These are phyloP conservation scores for Talaromyces sp. DNA, from an alignment of 2,329 filamentous ascomycete genomes.

Conservation along the genomic window DNA sequence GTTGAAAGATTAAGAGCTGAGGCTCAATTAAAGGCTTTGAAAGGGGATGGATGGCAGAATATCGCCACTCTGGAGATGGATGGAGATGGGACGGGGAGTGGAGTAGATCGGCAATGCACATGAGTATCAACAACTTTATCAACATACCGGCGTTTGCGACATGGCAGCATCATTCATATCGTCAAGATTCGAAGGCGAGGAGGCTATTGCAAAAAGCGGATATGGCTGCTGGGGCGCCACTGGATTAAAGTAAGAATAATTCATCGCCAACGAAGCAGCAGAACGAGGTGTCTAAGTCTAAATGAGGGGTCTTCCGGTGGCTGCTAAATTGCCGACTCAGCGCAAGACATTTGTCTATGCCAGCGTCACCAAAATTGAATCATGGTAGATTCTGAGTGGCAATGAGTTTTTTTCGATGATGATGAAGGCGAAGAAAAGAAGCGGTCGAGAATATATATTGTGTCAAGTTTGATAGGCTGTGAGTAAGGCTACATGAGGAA, in stretches of 20 bases:
- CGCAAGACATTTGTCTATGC: not conserved
- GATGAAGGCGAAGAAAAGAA: not conserved
- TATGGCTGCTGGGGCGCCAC: constrained; percentile 40
- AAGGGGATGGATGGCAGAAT: not conserved
- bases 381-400: not conserved
- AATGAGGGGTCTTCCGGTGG: not conserved
- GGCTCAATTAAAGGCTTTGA: not conserved
- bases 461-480: not conserved
- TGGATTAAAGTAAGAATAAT: constrained; percentile 46
- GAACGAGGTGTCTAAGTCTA: not conserved
- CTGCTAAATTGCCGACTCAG: not conserved
- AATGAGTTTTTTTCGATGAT: not conserved
- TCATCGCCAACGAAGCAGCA: constrained; percentile 43
- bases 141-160: constrained; percentile 37
- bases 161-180: constrained; percentile 15
- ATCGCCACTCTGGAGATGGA: not conserved
- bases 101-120: not conserved
- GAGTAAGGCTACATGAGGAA: not conserved
- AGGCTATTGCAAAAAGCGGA: constrained; percentile 48
- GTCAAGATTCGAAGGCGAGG: constrained; percentile 26
- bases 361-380: not conserved
- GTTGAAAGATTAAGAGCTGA: not conserved
- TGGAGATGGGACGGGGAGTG: not conserved
- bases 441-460: not conserved
- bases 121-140: not conserved